Evolutionary conservation across 2,329 filamentous ascomycete species (phyloP).

Genomic region (Talaromyces sp.): DNA sequence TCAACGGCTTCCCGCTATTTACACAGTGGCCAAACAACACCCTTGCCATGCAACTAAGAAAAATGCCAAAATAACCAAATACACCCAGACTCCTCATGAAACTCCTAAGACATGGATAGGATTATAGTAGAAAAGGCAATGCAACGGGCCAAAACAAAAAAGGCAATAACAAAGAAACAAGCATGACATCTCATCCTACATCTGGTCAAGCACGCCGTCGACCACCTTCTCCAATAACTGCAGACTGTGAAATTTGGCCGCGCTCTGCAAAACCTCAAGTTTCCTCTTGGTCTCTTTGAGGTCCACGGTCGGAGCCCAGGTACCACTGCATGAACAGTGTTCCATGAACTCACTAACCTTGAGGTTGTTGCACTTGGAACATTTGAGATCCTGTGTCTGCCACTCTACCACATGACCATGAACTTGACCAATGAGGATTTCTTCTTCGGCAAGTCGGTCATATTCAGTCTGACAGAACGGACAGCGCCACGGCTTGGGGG

Average conservation of each 20-base stretch:
- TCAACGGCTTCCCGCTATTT: constrained; percentile 15
- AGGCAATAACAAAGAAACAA: neutral
- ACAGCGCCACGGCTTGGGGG: constrained; percentile 69
- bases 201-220: constrained; percentile 59
- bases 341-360: constrained; percentile 93
- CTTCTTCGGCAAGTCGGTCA: constrained; percentile 79
- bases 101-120: constrained; percentile 1
- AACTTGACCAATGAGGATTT: constrained; percentile 75
- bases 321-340: constrained; percentile 89
- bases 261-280: constrained; percentile 71
- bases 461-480: constrained; percentile 74
- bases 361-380: constrained; percentile 67
- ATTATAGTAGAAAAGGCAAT: constrained; percentile 4
- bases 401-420: constrained; percentile 77
- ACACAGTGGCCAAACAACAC: constrained; percentile 14
- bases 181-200: constrained; percentile 31
- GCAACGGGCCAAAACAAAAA: neutral
- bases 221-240: constrained; percentile 80
- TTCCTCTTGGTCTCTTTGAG: constrained; percentile 66
- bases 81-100: neutral
- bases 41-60: constrained; percentile 7
- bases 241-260: constrained; percentile 77
- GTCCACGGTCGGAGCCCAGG: constrained; percentile 75
- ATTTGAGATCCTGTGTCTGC: constrained; percentile 88
- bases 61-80: constrained; percentile 10